Percentiles rank a stretch among this genome's conserved stretches.
These are phyloP conservation scores for Peniophora sp. DNA, from an alignment of 1,284 basidiomycete species.

Conservation along the genomic window DNA sequence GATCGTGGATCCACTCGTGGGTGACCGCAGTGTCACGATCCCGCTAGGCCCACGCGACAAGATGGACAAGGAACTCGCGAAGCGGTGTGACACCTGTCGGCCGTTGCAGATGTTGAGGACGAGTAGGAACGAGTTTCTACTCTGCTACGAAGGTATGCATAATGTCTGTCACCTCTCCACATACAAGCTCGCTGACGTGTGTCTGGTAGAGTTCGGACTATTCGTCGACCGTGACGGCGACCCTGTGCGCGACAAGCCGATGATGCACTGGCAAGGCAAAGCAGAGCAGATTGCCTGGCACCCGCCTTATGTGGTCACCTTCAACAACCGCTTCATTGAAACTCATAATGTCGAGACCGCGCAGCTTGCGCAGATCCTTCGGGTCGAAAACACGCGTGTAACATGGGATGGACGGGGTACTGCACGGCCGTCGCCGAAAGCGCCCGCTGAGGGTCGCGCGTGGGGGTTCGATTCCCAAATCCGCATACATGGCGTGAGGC, in stretches of 20 bases:
- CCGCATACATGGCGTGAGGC: constrained; percentile 71
- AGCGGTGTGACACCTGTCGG: constrained; percentile 74
- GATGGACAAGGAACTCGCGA: constrained; percentile 62
- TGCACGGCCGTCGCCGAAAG: constrained; percentile 26
- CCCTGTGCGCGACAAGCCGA: constrained; percentile 62
- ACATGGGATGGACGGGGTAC: constrained; percentile 80
- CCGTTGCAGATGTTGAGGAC: constrained; percentile 91
- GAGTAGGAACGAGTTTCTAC: constrained; percentile 82
- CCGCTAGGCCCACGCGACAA: constrained; percentile 75
- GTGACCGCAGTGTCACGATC: constrained; percentile 85
- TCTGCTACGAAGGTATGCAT: constrained; percentile 86
- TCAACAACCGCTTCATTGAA: constrained; percentile 90
- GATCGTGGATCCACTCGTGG: constrained; percentile 90
- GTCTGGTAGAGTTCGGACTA: constrained; percentile 75
- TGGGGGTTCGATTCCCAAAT: constrained; percentile 56
- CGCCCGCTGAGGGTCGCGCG: constrained; percentile 30
- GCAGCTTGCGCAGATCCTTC: constrained; percentile 84
- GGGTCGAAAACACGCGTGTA: constrained; percentile 73
- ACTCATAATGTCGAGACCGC: constrained; percentile 83
- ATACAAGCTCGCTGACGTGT: constrained; percentile 3
- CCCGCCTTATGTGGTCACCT: constrained; percentile 83
- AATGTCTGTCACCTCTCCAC: not conserved
- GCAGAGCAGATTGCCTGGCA: constrained; percentile 85
- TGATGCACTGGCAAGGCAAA: constrained; percentile 93
- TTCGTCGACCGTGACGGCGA: constrained; percentile 87